phyloP scores from a whole-genome alignment of 2,329 filamentous ascomycete species.

The Fusarium citri region DNA sequence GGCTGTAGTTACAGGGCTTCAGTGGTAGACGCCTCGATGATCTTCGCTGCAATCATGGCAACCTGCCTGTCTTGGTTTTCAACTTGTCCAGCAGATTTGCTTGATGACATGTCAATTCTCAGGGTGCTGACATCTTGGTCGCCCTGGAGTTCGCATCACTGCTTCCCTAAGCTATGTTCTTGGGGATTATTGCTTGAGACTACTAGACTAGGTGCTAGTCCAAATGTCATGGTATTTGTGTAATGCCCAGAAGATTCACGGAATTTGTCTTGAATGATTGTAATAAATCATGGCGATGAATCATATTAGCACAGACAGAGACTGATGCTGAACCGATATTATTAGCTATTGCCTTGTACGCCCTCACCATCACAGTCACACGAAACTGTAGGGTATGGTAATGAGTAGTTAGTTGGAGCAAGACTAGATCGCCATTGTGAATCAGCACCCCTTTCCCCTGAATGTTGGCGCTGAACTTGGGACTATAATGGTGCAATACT shows the following conservation, averaged over 20 bases:
- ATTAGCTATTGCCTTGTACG: background rate
- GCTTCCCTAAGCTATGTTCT: conserved; percentile 11
- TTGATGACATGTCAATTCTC: conserved; percentile 41
- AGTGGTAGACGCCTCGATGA: conserved; percentile 7
- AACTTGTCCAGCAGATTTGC: conserved; percentile 29
- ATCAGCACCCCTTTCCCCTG: background rate
- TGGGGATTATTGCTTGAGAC: conserved; percentile 1
- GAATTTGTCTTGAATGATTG: background rate
- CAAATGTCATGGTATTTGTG: background rate
- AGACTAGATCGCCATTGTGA: background rate
- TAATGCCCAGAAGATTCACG: background rate
- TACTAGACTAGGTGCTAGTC: background rate
- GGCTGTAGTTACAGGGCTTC: conserved; percentile 11
- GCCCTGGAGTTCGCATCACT: conserved; percentile 24
- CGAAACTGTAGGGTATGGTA: background rate
- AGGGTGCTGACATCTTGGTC: conserved; percentile 8
- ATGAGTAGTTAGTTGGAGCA: background rate
- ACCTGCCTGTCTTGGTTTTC: conserved; percentile 31
- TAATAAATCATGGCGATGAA: background rate
- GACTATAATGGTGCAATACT: background rate
- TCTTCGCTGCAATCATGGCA: conserved; percentile 26
- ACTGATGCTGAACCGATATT: background rate
- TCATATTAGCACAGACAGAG: background rate
- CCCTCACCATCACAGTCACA: background rate
- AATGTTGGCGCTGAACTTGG: background rate